A percentile compares a stretch with the other conserved stretches of the same genome.
Conservation (phyloP, 306 rosid species). For the Fragaria ananassa region DNA sequence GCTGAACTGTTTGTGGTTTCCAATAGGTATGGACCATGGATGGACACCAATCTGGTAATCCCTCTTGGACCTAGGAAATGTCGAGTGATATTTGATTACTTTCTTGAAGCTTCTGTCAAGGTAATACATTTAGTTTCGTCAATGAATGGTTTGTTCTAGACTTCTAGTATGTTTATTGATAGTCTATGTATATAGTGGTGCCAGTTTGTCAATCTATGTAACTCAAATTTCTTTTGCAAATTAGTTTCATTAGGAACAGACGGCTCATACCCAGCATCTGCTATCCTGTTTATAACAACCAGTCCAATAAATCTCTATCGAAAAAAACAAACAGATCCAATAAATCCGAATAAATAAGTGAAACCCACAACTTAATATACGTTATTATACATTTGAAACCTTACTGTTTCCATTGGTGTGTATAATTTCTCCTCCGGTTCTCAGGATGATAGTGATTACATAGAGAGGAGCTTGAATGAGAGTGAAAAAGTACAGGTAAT, state of each 20-base stretch:
- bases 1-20: conserved; percentile 21
- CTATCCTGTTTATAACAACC: background rate
- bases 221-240: background rate
- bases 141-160: background rate
- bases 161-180: background rate
- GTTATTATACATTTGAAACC: background rate
- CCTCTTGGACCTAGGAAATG: conserved; percentile 82
- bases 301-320: too few species aligned
- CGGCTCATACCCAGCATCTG: background rate
- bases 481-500: conserved; percentile 88
- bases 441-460: conserved; percentile 61
- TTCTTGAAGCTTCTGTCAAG: conserved; percentile 67
- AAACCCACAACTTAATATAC: too few species aligned
- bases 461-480: conserved; percentile 65
- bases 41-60: conserved; percentile 91
- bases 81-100: conserved; percentile 73
- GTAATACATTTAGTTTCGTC: conserved; percentile 42
- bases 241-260: background rate
- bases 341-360: too few species aligned
- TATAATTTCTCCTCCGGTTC: background rate
- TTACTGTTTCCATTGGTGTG: background rate
- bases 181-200: background rate
- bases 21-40: conserved; percentile 93
- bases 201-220: background rate
- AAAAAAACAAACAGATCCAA: too few species aligned